Evolutionary conservation across 2,329 filamentous ascomycete genomes (phyloP), one percentile per base, ranked within the genome.

Genomic region (Trichocomaceae sp.): DNA sequence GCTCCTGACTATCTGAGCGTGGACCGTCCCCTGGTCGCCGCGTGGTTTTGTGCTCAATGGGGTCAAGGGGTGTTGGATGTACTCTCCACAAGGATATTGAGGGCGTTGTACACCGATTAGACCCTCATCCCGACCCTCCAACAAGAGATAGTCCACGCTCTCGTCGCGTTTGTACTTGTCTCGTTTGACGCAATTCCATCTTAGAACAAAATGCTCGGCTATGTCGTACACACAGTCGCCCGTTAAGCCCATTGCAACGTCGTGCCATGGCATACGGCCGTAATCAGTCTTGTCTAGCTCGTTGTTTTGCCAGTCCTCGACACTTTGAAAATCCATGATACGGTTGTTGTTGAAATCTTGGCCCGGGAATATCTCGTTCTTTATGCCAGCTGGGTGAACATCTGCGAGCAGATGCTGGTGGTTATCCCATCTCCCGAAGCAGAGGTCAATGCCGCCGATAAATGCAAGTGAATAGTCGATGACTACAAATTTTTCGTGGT

Each of bases 311-410:
- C 92, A 97, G 66, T 96, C 86, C 29, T 88, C 71, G 1, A 97
- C 93, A 31, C 86, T 87, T 63, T 96, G 81, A 69, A 97, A 99
- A 65, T 99, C 93, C 86, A 95, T 88, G 62, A 97, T 85, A 37
- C 92, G 84, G 69, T 96, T 96, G 72, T 97, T 97, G 72, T 97
- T 97, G 77, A 95, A 97, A 65, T 99, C 93, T 67, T 99, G 93
- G 0, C 93, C 93, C 0, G 93, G 91, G 79, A 90, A 99, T 19
- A 96, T 79, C 69, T 96, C 91, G 53, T 91, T 83, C 13, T 82
- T 77, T 17, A 96, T 82, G 19, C 88, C 88, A 44, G 86, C 84
- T 0, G 92, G 92, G 67, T 97, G 91, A 0, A 91, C 84, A 69
- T 97, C 93, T 0, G 92, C 81, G 13, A 96, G 79, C 1, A 85